A percentile compares a stretch with the other conserved stretches of the same genome.
Evolutionary conservation across 1,284 basidiomycete genomes (phyloP).

Genomic region (Porodaedalea pini): DNA sequence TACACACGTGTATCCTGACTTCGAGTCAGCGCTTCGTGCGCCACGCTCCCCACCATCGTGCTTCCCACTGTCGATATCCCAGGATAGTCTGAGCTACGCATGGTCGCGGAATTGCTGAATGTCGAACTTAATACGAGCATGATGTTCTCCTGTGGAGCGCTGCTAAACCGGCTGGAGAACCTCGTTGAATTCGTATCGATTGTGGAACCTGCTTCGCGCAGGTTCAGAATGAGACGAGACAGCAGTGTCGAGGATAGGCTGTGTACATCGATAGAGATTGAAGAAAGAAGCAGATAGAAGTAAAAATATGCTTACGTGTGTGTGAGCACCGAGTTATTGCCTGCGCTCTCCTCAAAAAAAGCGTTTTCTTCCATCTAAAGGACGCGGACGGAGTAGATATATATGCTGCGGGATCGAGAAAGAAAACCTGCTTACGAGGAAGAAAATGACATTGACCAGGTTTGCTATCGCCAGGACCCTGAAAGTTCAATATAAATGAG

Average conservation of each 20-base stretch:
- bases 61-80: background rate
- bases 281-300: background rate
- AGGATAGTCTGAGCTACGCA: background rate
- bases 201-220: background rate
- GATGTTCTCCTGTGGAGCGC: background rate
- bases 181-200: background rate
- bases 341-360: conserved; percentile 17
- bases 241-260: conserved; percentile 15
- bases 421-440: conserved; percentile 5
- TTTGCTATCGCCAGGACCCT: conserved; percentile 15
- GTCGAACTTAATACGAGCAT: conserved; percentile 8
- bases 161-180: conserved; percentile 4
- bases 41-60: background rate
- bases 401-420: no score
- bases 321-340: conserved; percentile 15
- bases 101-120: conserved; percentile 6
- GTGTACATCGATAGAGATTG: background rate
- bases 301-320: conserved; percentile 15
- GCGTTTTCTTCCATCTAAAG: background rate
- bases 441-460: conserved; percentile 15
- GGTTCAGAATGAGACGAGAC: conserved; percentile 17
- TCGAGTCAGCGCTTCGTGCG: background rate
- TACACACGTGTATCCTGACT: background rate
- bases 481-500: background rate
- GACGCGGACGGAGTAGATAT: no score